Conservation (phyloP, 768 basidiomycete species). For the Lactarius tabidus region DNA sequence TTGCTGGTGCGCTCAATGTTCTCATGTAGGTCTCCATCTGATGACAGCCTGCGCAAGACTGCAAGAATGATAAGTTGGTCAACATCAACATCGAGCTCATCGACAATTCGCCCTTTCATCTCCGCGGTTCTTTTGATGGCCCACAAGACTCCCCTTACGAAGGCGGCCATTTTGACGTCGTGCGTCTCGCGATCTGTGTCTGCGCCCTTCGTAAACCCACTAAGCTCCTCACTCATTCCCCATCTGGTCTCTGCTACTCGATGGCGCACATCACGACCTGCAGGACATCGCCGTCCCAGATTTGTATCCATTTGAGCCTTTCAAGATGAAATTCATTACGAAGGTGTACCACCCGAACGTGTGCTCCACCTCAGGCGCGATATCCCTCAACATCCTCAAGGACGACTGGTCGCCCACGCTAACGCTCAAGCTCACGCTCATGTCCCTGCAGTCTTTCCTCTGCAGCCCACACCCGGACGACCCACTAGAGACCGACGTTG, state of each 20-base stretch:
- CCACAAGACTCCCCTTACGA: constrained; percentile 92
- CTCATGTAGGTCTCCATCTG: neutral
- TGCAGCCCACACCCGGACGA: constrained; percentile 95
- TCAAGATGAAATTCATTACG: constrained; percentile 98
- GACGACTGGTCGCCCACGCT: constrained; percentile 52
- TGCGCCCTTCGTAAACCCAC: neutral
- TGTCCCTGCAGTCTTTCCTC: constrained; percentile 88
- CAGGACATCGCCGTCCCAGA: constrained; percentile 93
- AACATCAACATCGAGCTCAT: constrained; percentile 82
- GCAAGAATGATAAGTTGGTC: constrained; percentile 91
- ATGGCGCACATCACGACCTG: neutral
- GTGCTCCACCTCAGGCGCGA: constrained; percentile 89
- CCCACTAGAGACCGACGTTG: constrained; percentile 97
- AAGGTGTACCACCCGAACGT: constrained; percentile 96
- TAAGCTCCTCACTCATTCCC: constrained; percentile 33
- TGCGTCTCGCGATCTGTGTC: constrained; percentile 39
- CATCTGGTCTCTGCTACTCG: neutral
- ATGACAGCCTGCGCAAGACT: constrained; percentile 50
- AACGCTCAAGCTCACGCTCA: constrained; percentile 39
- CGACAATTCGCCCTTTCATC: constrained; percentile 87
- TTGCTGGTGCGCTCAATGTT: constrained; percentile 53
- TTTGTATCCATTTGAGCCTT: constrained; percentile 86
- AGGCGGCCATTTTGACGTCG: constrained; percentile 91
- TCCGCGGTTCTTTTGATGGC: constrained; percentile 87
- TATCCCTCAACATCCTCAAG: constrained; percentile 85